Evolutionary conservation across 805 yeast genomes (phyloP).

Genomic region (Lachancea sp.): DNA sequence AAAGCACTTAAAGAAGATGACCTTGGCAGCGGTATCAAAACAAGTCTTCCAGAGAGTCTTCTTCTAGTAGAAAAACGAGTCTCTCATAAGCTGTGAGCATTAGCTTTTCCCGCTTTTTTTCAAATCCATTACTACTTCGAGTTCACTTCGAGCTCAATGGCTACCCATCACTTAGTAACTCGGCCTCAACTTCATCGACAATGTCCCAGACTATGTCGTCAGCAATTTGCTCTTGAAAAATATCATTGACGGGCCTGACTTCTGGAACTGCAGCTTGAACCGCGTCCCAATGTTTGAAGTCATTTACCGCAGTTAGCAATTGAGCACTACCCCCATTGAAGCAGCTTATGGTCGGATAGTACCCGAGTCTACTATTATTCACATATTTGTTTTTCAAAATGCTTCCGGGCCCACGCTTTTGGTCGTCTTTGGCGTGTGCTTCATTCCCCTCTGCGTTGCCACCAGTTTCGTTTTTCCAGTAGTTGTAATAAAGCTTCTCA

Average conservation of each 20-base stretch:
- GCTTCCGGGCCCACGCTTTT: constrained; percentile 19
- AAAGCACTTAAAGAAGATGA: too few relatives aligned
- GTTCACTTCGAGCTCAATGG: background rate
- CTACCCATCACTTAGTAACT: constrained; percentile 11
- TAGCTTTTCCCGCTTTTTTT: too few relatives aligned
- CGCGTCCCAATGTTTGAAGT: constrained; percentile 38
- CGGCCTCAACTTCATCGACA: constrained; percentile 74
- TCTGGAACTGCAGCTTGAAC: constrained; percentile 35
- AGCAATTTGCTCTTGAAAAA: constrained; percentile 64
- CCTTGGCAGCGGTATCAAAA: too few relatives aligned
- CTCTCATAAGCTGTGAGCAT: too few relatives aligned
- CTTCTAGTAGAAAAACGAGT: too few relatives aligned
- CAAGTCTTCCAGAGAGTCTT: too few relatives aligned
- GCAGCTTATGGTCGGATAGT: constrained; percentile 84
- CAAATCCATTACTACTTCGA: too few relatives aligned
- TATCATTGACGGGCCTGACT: constrained; percentile 47
- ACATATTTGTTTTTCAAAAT: constrained; percentile 34
- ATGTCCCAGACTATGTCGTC: constrained; percentile 82
- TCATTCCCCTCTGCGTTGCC: background rate
- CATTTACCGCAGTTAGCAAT: constrained; percentile 57
- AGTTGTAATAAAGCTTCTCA: constrained; percentile 31
- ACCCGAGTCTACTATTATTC: constrained; percentile 85
- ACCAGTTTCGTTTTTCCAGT: constrained; percentile 22
- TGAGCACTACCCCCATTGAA: constrained; percentile 72
- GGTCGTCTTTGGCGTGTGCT: constrained; percentile 3